Evolutionary conservation across 805 yeast genomes (phyloP).

Genomic region (Diddensiella santjacobensis): DNA sequence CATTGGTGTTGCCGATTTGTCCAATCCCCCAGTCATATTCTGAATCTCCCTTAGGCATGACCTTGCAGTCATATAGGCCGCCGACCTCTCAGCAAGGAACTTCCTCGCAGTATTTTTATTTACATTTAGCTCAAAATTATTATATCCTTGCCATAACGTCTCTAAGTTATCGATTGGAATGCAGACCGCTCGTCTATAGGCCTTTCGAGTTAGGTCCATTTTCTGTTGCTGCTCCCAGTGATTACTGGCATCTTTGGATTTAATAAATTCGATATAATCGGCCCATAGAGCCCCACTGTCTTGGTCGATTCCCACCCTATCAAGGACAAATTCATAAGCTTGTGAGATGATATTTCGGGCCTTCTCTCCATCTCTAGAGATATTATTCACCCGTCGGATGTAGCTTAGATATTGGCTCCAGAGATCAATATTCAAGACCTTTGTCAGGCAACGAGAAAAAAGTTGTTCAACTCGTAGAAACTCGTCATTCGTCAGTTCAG

Average conservation of each 20-base stretch:
- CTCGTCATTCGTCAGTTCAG: constrained; percentile 62
- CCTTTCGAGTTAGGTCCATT: constrained; percentile 67
- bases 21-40: constrained; percentile 50
- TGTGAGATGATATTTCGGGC: constrained; percentile 69
- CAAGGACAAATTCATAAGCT: constrained; percentile 80
- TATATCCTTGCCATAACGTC: constrained; percentile 74
- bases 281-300: constrained; percentile 70
- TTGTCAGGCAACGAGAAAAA: constrained; percentile 60
- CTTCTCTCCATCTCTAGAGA: constrained; percentile 74
- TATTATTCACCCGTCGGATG: constrained; percentile 61
- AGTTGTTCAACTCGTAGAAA: constrained; percentile 61
- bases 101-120: constrained; percentile 78
- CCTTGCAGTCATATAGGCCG: constrained; percentile 83
- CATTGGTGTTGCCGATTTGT: constrained; percentile 35
- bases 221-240: constrained; percentile 85
- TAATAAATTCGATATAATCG: constrained; percentile 76
- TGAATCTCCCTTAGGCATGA: constrained; percentile 69
- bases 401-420: constrained; percentile 78
- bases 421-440: constrained; percentile 58
- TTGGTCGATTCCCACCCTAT: constrained; percentile 74
- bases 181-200: constrained; percentile 64
- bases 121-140: constrained; percentile 75
- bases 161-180: constrained; percentile 78
- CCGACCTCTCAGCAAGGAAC: constrained; percentile 75
- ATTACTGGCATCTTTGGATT: constrained; percentile 51